Evolutionary conservation across 805 yeast genomes (phyloP).

Genomic region (Sugiyamaella americana): DNA sequence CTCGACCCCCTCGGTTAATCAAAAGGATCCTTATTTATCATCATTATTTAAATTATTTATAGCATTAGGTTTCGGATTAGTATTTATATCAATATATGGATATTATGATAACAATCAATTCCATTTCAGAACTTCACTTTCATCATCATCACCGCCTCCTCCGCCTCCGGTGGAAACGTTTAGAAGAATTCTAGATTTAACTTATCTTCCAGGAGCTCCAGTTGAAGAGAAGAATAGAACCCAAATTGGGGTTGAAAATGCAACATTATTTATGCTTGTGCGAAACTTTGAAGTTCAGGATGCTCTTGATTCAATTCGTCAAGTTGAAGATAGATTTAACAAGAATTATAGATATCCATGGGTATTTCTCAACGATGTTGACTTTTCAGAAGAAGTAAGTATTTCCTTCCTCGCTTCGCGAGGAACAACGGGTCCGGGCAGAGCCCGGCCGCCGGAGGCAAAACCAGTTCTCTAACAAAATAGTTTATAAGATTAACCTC

Average conservation of each 20-base stretch:
- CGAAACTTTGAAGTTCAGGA: conserved; percentile 73
- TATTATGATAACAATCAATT: too few species aligned
- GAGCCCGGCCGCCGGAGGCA: too few species aligned
- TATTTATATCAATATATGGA: too few species aligned
- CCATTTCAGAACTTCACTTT: too few species aligned
- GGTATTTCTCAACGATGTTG: conserved; percentile 89
- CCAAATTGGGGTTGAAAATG: conserved; percentile 60
- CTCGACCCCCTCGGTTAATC: too few species aligned
- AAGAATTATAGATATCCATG: conserved; percentile 78
- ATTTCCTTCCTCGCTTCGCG: too few species aligned
- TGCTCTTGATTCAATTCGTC: conserved; percentile 69
- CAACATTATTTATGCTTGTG: conserved; percentile 81
- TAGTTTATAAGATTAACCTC: conserved; percentile 58
- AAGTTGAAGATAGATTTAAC: conserved; percentile 90
- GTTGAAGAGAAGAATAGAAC: conserved; percentile 25
- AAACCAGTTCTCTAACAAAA: background rate
- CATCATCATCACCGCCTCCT: too few species aligned
- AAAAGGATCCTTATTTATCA: too few species aligned
- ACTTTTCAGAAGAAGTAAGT: conserved; percentile 57
- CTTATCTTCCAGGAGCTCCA: conserved; percentile 17
- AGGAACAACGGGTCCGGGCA: too few species aligned
- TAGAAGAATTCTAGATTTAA: conserved; percentile 12
- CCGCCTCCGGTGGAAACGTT: background rate
- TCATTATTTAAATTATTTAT: too few species aligned
- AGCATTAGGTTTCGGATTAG: background rate